Evolutionary conservation across 2,329 filamentous ascomycete species (phyloP).

Genomic region (Calonectria honghensis): DNA sequence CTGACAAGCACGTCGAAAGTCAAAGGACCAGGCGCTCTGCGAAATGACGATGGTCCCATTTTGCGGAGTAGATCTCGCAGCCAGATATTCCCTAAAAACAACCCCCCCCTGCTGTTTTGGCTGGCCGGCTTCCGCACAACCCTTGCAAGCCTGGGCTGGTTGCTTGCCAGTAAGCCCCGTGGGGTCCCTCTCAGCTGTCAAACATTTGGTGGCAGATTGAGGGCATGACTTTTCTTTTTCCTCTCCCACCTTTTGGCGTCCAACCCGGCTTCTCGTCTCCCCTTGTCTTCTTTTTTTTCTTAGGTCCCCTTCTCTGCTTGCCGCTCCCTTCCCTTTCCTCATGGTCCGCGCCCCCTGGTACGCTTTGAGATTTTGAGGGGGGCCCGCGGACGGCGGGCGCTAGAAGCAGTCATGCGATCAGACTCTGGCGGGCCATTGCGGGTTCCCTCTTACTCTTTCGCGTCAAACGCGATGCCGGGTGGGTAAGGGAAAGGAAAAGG

Average conservation of each 20-base stretch:
- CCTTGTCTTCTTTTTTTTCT: not conserved
- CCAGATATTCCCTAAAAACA: not conserved
- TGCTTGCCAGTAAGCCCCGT: slow-evolving; percentile 12
- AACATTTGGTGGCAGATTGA: not conserved
- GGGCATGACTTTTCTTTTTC: slow-evolving; percentile 10
- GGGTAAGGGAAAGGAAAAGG: not conserved
- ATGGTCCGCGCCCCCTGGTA: slow-evolving; percentile 5
- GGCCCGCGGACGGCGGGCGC: slow-evolving; percentile 18
- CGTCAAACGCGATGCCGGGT: not conserved
- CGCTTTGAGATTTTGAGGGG: slow-evolving; percentile 16
- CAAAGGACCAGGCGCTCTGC: slow-evolving; percentile 22
- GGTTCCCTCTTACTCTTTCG: not conserved
- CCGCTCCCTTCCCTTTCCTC: not conserved
- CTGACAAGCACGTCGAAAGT: slow-evolving; percentile 34
- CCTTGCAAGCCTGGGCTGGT: slow-evolving; percentile 9
- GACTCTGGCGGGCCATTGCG: slow-evolving; percentile 19
- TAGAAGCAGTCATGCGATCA: slow-evolving; percentile 28
- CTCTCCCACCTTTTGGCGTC: not conserved
- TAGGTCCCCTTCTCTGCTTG: not conserved
- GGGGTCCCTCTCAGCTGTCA: slow-evolving; percentile 20
- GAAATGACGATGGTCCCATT: slow-evolving; percentile 30
- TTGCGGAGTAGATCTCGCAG: slow-evolving; percentile 25
- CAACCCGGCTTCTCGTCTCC: not conserved
- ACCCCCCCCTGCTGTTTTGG: not conserved
- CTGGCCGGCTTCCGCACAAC: slow-evolving; percentile 18